These are phyloP conservation scores for Wickerhamiella slavikovae DNA, from an alignment of 805 yeast genomes.

Conservation along the genomic window DNA sequence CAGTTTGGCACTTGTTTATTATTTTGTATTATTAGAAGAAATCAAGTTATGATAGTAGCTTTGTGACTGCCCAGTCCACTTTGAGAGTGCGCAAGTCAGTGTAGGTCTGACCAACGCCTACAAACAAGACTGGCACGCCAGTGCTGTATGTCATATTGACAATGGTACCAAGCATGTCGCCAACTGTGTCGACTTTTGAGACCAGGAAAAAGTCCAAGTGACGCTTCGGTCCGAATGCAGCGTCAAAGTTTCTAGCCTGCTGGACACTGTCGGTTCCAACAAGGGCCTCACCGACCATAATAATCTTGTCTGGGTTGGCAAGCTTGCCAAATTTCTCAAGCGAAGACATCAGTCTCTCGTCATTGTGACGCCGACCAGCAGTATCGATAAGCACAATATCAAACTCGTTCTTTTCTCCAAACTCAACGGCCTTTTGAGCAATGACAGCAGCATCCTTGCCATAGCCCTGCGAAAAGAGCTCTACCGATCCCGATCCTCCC, in stretches of 20 bases:
- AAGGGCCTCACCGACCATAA: constrained; percentile 96
- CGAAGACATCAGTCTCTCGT: constrained; percentile 87
- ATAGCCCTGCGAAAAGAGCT: constrained; percentile 82
- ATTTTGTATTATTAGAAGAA: neutral
- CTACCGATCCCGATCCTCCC: constrained; percentile 31
- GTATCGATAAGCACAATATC: constrained; percentile 90
- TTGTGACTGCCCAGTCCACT: constrained; percentile 80
- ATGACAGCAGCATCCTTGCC: constrained; percentile 95
- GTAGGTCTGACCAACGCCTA: constrained; percentile 93
- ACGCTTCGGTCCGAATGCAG: constrained; percentile 73
- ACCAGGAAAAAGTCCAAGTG: constrained; percentile 76
- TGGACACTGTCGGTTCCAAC: constrained; percentile 95
- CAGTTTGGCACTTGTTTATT: no score
- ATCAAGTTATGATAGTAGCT: constrained; percentile 31
- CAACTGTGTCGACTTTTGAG: constrained; percentile 93
- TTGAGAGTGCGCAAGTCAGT: constrained; percentile 81
- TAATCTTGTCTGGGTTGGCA: constrained; percentile 87
- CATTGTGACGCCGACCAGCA: constrained; percentile 94
- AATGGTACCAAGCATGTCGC: constrained; percentile 89
- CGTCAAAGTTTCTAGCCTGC: constrained; percentile 83
- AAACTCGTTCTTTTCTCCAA: constrained; percentile 45
- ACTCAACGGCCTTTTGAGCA: constrained; percentile 74
- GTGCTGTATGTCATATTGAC: constrained; percentile 96
- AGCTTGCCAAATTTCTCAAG: constrained; percentile 85
- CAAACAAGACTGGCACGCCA: constrained; percentile 82